A percentile compares a stretch with the other conserved stretches of the same genome.
These are phyloP conservation scores for Pleurozium schreberi DNA, from an alignment of 225 moss, liverwort and hornwort genomes.

Conservation along the genomic window DNA sequence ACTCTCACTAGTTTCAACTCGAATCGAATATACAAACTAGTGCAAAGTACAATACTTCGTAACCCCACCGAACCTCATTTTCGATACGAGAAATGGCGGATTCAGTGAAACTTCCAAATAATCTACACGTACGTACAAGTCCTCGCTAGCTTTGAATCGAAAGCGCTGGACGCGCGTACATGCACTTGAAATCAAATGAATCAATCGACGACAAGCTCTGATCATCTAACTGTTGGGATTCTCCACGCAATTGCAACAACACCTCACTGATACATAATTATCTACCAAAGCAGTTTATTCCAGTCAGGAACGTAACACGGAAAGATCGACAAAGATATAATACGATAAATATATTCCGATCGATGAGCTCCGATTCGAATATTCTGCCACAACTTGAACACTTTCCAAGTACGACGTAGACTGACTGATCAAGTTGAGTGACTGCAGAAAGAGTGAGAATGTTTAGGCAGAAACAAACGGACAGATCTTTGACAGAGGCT, in stretches of 20 bases:
- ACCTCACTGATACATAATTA: not conserved
- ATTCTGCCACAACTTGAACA: not conserved
- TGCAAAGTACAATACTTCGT: not conserved
- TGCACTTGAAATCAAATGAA: not conserved
- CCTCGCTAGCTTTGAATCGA: not conserved
- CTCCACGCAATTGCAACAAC: not conserved
- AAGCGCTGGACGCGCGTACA: not conserved
- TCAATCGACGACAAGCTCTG: not conserved
- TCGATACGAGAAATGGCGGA: not conserved
- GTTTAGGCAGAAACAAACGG: not conserved
- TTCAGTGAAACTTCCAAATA: not conserved
- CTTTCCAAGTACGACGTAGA: not conserved
- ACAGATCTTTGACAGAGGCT: not conserved
- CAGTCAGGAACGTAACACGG: not conserved
- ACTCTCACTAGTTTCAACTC: not conserved
- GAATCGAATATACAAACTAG: not conserved
- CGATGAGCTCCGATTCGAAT: not conserved
- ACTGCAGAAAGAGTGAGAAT: not conserved
- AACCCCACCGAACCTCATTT: not conserved
- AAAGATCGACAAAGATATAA: not conserved
- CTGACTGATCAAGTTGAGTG: not conserved
- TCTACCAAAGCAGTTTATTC: not conserved
- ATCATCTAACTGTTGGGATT: not conserved
- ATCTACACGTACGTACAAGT: not conserved
- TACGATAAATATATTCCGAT: not conserved